These are phyloP conservation scores for Diatrype stigma DNA, from an alignment of 2,329 filamentous ascomycete genomes.

Conservation along the genomic window DNA sequence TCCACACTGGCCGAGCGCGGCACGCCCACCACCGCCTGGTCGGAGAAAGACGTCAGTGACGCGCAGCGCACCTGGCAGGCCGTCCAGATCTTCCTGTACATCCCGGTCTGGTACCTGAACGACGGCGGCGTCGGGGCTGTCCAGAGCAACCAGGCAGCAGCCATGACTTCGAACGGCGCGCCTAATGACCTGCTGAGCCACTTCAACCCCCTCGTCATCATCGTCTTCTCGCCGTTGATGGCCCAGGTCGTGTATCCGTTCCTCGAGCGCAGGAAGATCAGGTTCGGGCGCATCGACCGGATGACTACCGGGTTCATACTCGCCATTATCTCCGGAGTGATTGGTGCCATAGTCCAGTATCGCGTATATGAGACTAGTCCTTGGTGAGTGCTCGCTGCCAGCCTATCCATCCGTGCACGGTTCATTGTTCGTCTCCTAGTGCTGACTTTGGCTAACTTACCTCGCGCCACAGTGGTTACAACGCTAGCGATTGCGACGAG, in stretches of 20 bases:
- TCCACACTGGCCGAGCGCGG: constrained; percentile 38
- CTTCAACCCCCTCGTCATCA: constrained; percentile 39
- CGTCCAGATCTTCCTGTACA: constrained; percentile 48
- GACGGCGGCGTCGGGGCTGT: constrained; percentile 40
- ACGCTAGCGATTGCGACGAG: constrained; percentile 26
- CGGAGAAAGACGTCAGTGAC: constrained; percentile 61
- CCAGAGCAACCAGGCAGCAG: constrained; percentile 35
- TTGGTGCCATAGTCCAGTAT: constrained; percentile 23
- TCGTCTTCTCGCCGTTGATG: constrained; percentile 36
- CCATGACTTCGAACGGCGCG: constrained; percentile 36
- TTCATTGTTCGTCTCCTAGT: too few relatives aligned
- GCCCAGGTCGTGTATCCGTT: constrained; percentile 38
- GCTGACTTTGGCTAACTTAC: too few relatives aligned
- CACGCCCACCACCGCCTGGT: constrained; percentile 40
- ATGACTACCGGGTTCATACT: constrained; percentile 42
- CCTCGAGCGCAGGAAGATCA: constrained; percentile 32
- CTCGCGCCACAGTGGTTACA: constrained; percentile 13
- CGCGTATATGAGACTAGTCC: constrained; percentile 26
- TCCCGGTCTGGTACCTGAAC: constrained; percentile 28
- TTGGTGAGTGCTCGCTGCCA: constrained; percentile 9
- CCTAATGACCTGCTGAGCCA: constrained; percentile 42
- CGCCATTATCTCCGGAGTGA: constrained; percentile 34
- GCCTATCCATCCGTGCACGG: too few relatives aligned
- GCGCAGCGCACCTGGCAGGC: constrained; percentile 51
- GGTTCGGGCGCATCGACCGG: constrained; percentile 38